A percentile compares a stretch with the other conserved stretches of the same genome.
phyloP scores from a whole-genome alignment of 129 eudicot genomes.

The Calendula officinalis region DNA sequence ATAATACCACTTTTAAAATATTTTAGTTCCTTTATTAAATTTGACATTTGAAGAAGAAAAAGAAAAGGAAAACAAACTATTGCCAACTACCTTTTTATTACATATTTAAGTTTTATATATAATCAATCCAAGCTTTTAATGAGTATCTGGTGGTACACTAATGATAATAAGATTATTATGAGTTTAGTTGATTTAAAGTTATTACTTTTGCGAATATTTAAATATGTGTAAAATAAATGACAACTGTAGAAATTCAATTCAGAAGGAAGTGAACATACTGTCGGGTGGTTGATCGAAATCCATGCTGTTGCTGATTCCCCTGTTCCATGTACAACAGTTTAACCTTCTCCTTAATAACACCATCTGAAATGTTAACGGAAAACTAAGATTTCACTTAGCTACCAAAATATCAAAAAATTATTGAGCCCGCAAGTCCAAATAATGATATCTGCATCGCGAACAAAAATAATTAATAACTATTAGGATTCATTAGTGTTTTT shows the following conservation, averaged over 20 bases:
- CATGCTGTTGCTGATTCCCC: slow-evolving; percentile 45
- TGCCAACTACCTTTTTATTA: background rate
- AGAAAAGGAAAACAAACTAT: background rate
- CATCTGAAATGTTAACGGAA: slow-evolving; percentile 18
- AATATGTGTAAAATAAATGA: background rate
- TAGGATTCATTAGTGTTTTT: background rate
- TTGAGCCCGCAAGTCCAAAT: background rate
- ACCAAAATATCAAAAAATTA: background rate
- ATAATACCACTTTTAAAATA: too few relatives aligned
- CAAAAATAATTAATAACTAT: background rate
- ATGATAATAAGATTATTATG: background rate
- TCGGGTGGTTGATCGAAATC: slow-evolving; percentile 79
- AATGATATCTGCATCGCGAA: background rate
- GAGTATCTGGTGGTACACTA: background rate
- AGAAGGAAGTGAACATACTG: slow-evolving; percentile 44
- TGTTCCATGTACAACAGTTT: slow-evolving; percentile 72
- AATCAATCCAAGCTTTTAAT: background rate
- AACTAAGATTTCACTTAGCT: background rate
- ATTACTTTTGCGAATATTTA: background rate
- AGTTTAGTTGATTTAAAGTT: too few relatives aligned
- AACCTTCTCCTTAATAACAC: slow-evolving; percentile 63
- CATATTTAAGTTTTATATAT: background rate
- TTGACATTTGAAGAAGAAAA: background rate
- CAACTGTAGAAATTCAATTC: background rate
- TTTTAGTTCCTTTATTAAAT: background rate